Percentiles rank a stretch among this genome's conserved stretches.
Evolutionary conservation across 2,329 filamentous ascomycete species (phyloP).

Genomic region (Fusarium globosum): DNA sequence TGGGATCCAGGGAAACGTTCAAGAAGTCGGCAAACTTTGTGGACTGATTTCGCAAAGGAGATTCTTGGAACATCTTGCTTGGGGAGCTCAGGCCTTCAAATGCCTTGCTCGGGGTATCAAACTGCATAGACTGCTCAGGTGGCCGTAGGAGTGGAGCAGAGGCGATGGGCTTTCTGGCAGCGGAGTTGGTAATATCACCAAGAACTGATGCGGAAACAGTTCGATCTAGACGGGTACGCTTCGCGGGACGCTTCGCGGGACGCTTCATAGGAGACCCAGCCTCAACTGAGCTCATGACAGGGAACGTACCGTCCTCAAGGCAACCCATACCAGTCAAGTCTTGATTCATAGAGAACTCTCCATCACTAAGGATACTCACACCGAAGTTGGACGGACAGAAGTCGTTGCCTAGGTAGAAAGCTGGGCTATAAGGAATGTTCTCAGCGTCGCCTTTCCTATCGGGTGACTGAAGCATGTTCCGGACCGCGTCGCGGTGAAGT

Average conservation of each 20-base stretch:
- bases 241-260: constrained; percentile 66
- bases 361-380: constrained; percentile 60
- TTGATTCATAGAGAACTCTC: constrained; percentile 73
- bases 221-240: constrained; percentile 71
- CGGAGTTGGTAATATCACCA: constrained; percentile 67
- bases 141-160: constrained; percentile 64
- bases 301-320: constrained; percentile 47
- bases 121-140: constrained; percentile 53
- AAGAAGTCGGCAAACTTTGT: constrained; percentile 60
- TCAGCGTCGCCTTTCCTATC: constrained; percentile 61
- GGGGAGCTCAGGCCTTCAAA: constrained; percentile 67
- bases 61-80: constrained; percentile 59
- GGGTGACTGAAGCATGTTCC: constrained; percentile 83
- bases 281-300: constrained; percentile 59
- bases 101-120: constrained; percentile 68
- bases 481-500: constrained; percentile 86
- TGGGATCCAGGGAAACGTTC: constrained; percentile 50
- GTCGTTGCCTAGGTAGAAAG: constrained; percentile 72
- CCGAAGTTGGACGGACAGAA: constrained; percentile 59
- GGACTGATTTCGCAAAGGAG: constrained; percentile 54
- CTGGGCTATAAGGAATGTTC: constrained; percentile 70
- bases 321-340: constrained; percentile 48
- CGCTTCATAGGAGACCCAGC: constrained; percentile 76
- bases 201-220: constrained; percentile 72
- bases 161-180: constrained; percentile 62